These are phyloP conservation scores for Cryphonectria radicalis DNA, from an alignment of 2,329 filamentous ascomycete genomes.

Conservation along the genomic window DNA sequence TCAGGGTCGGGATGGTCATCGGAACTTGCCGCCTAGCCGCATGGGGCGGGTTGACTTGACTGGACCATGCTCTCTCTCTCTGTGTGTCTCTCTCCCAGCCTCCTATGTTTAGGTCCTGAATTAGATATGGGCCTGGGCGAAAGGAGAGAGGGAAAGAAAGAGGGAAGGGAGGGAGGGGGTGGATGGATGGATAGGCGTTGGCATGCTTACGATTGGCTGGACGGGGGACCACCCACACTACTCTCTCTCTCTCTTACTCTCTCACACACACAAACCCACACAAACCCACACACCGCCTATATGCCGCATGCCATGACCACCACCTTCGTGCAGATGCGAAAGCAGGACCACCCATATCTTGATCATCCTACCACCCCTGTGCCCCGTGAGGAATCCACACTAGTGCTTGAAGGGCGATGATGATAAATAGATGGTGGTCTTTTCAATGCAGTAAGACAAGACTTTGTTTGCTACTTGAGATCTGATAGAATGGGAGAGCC, in stretches of 20 bases:
- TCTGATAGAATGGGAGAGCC: not conserved
- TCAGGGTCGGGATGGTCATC: not conserved
- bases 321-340: not conserved
- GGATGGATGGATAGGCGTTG: not conserved
- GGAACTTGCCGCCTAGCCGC: slow-evolving; percentile 3
- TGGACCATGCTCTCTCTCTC: not conserved
- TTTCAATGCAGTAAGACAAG: not conserved
- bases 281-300: not conserved
- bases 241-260: not conserved
- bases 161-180: too few species aligned
- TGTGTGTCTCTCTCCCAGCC: not conserved
- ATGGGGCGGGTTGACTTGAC: not conserved
- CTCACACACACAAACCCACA: not conserved
- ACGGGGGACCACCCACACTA: not conserved
- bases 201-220: not conserved
- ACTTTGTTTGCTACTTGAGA: not conserved
- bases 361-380: not conserved
- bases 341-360: not conserved
- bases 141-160: not conserved
- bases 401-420: not conserved
- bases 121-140: not conserved
- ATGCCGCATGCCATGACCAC: not conserved
- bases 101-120: not conserved
- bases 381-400: not conserved
- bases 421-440: not conserved